Evolutionary conservation across 2,329 filamentous ascomycete genomes (phyloP), one percentile per base, ranked within the genome.

Genomic region (Aquanectria penicillioides): DNA sequence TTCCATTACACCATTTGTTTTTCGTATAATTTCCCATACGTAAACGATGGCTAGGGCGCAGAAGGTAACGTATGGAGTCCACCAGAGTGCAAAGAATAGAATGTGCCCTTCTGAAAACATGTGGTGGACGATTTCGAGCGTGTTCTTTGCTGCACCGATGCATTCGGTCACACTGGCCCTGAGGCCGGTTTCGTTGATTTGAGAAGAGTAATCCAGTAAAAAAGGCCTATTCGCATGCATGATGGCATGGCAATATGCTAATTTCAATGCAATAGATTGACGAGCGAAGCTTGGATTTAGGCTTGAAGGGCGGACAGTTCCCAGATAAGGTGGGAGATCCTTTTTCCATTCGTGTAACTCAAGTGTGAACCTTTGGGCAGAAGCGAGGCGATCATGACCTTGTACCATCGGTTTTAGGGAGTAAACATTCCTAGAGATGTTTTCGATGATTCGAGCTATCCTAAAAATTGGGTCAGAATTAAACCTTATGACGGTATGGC

Each of bases 11-110:
- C 62, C 57, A 11, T 61, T 53, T 2, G 67, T 64, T 23, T 63
- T 66, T 29, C 68, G 76, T 63, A 83, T 81, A 13, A 86, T 85
- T n/a, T 80, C 74, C 74, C 81, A 83, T 6, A 85, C 78, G 59
- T 85, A 86, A 1, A 83, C 70, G 8, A 85, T 80, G 0, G 81
- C 80, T 2, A 86, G 74, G 0, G 83, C 82, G 59, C 80, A 84
- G 55, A 85, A 85, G 0, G 80, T 77, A 6, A 83, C 80, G 59
- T 84, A 84, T 48, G 83, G 80, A 12, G 80, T 84, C 69, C 81
- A 84, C 79, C 82, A 84, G 38, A 84, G 83, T 0, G 80, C 78
- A 48, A 81, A 76, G 37, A 83, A 81, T 1, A 83, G 25, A 2
- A 43, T 43, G 0, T 48, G 49, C 0, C 46, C 25, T 10, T 62